Base-by-base conservation (phyloP, 768 basidiomycete genomes). In the Tricholoma furcatifolium region DNA sequence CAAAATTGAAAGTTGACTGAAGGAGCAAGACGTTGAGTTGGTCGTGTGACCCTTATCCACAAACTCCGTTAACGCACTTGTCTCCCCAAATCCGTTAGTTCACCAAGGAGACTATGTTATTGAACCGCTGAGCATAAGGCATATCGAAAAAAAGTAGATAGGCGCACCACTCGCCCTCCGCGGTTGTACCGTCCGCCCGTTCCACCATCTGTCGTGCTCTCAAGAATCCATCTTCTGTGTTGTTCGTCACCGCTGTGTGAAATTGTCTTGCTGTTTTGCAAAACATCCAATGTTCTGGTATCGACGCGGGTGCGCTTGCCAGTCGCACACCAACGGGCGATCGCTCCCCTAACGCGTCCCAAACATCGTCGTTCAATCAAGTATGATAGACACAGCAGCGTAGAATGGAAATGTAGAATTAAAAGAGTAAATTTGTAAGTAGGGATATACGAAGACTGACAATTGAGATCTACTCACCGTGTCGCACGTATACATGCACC, bases 291-390 rank as follows among this genome's bases (percentile, higher is more conserved):
- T 86, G 73, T 58, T 80, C 77, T 1, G 87, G 84, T 49, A 91
- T 81, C 27, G 76, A 81, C 10, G 83, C 82, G 0, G 87, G 86
- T 7, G 84, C 72, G 4, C 73, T 76, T 6, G 76, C 67, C 67
- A 91, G 77, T 2, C 88, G 79, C 10, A 83, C 71, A 8, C 80
- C 82, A n/a, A 91, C 88, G 0, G 89, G 89, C 0, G 88, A 82
- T 32, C 89, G 80, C 69, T 91, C 89, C 27, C 88, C 88, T 91
- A 30, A 27, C 38, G 32, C 27, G 27, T 27, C 27, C 27, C 4
- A 27, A 27, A 27, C 27, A 27, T 27, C 27, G 27, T 27, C 27
- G 7, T 27, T 27, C 27, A 27, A 27, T 4, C 27, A 27, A 27
- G 15, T n/a, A 11, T 21, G 30, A 9, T 8, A 27, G 2, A 17